Conservation (phyloP, 306 rosid genomes). For the Vicia villosa region DNA sequence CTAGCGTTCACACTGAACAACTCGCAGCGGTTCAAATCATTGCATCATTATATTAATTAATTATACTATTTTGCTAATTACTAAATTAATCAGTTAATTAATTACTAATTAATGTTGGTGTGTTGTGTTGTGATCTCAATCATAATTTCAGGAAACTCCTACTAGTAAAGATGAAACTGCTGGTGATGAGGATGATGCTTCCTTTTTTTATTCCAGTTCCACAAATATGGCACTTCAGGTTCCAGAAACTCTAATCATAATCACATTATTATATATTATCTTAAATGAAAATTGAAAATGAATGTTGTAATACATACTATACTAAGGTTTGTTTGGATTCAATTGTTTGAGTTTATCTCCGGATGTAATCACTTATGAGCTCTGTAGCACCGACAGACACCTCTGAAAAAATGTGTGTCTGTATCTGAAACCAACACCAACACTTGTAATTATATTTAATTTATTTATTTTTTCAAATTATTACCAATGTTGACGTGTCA, state of each 20-base stretch:
- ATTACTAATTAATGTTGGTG: background rate
- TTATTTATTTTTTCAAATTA: too few relatives aligned
- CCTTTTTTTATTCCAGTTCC: conserved; percentile 79
- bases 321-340: too few relatives aligned
- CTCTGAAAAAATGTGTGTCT: too few relatives aligned
- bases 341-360: too few relatives aligned
- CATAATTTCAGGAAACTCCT: conserved; percentile 55
- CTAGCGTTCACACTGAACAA: conserved; percentile 40
- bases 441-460: too few relatives aligned
- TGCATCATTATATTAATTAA: background rate
- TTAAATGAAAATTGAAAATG: background rate
- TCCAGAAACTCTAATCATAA: background rate
- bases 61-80: background rate
- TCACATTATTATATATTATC: background rate
- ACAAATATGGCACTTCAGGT: conserved; percentile 90
- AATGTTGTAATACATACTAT: too few relatives aligned
- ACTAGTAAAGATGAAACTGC: conserved; percentile 46
- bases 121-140: background rate
- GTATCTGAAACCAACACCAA: too few relatives aligned
- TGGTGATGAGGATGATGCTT: conserved; percentile 70
- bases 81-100: background rate
- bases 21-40: background rate
- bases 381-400: too few relatives aligned
- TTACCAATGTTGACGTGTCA: too few relatives aligned
- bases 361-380: too few relatives aligned